Evolutionary conservation across 108 stramenopile species (phyloP).

Genomic region (Cyclotella baltica): DNA sequence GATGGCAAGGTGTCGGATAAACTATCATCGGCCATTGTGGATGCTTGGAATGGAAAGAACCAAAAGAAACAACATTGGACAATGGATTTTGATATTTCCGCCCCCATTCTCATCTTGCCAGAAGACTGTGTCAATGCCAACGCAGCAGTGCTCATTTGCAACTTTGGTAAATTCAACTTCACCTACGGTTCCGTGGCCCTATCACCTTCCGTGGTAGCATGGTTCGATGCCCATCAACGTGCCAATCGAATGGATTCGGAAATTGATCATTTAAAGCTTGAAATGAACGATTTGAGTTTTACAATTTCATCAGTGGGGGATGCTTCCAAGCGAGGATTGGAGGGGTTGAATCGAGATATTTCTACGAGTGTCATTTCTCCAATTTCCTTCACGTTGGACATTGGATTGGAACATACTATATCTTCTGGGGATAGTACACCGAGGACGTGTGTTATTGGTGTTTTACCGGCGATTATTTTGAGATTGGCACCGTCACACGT

Average conservation of each 20-base stretch:
- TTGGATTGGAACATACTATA: conserved; percentile 68
- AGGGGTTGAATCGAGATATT: conserved; percentile 60
- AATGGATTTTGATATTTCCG: conserved; percentile 78
- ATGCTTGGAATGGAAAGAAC: conserved; percentile 86
- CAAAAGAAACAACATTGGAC: conserved; percentile 71
- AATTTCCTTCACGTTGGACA: conserved; percentile 61
- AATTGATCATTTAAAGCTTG: conserved; percentile 59
- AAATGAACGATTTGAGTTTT: conserved; percentile 58
- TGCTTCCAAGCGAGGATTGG: conserved; percentile 39
- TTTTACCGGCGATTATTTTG: conserved; percentile 69
- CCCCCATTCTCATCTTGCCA: conserved; percentile 83
- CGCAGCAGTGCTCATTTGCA: conserved; percentile 72
- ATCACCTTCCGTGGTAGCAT: conserved; percentile 56
- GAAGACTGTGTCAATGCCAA: conserved; percentile 68
- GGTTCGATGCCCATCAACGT: conserved; percentile 59
- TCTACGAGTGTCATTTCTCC: conserved; percentile 77
- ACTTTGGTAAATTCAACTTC: conserved; percentile 79
- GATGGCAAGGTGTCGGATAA: conserved; percentile 56
- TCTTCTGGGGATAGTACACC: conserved; percentile 52
- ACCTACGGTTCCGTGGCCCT: conserved; percentile 64
- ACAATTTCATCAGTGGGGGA: conserved; percentile 45
- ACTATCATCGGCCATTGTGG: conserved; percentile 70
- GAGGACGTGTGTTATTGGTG: conserved; percentile 75
- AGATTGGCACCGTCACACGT: conserved; percentile 65
- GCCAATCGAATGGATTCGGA: conserved; percentile 41